Base-by-base conservation (phyloP, 192 early-diverging fungal genomes). In the Podila horticola region DNA sequence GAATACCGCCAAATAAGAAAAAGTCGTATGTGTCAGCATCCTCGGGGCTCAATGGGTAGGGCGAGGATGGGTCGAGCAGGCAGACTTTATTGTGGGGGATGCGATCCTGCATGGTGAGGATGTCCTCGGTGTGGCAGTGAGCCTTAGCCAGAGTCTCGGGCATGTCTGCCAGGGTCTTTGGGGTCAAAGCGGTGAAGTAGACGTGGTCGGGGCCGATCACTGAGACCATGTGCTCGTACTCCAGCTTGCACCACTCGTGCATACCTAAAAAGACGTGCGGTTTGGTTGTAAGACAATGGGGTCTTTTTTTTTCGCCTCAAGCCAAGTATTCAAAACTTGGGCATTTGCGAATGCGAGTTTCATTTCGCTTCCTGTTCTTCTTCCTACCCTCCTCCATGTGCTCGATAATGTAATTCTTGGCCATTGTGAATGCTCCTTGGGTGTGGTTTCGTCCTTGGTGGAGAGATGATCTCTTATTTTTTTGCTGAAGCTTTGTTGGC, bases 1-100 rank as follows among this genome's bases (percentile, higher is more conserved):
- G 71, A 69, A 95, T 95, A 15, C 93, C 94, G 30, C 94, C 94
- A 89, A 95, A 95, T 74, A 95, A 75, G 66, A 94, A 91, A 74
- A 88, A 94, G 33, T 92, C 89, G 62, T 87, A 95, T 11, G 75
- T 79, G 13, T 87, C 84, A n/a, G 82, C 91, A 82, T 95, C 94
- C 48, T 84, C 86, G 20, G 93, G 92, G 50, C 74, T 63, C 33
- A 95, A 84, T 17, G 83, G 75, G 67, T 87, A 67, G 22, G 75
- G 81, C 4, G 88, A 87, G 19, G 86, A 55, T n/a, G 93, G 93
- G 82, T 95, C 93, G 29, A 95, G 77, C 26, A 95, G 83, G 71
- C 93, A 87, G 15, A 93, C 88, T 51, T 91, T 86, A 30, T 84
- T 79, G 26, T 86, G 82, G n/a, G 79, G 68, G 19, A 90, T 83